phyloP scores from a whole-genome alignment of 1,284 basidiomycete species.

The Melampsora americana region DNA sequence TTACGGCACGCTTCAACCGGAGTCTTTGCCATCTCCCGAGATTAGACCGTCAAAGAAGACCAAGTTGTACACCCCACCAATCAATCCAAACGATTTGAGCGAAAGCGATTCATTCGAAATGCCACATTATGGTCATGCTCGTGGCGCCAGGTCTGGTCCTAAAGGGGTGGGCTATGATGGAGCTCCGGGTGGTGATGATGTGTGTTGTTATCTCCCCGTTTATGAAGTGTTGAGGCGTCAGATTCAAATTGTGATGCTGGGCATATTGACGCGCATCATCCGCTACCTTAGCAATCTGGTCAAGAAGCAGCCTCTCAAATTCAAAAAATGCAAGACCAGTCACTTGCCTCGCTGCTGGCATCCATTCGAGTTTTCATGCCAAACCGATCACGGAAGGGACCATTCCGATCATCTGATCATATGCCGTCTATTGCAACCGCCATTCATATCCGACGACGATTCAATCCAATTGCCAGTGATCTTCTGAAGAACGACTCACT shows the following conservation, averaged over 20 bases:
- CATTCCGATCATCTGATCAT: constrained; percentile 1
- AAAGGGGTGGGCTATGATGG: constrained; percentile 10
- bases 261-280: neutral
- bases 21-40: neutral
- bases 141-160: neutral
- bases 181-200: neutral
- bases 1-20: neutral
- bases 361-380: constrained; percentile 3
- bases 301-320: constrained; percentile 4
- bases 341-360: neutral
- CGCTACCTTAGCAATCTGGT: constrained; percentile 11
- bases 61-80: neutral
- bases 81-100: neutral
- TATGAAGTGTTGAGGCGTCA: neutral
- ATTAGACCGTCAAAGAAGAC: neutral
- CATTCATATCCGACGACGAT: constrained; percentile 79
- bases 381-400: neutral
- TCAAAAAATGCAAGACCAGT: constrained; percentile 9
- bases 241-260: neutral
- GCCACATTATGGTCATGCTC: neutral
- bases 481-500: constrained; percentile 84
- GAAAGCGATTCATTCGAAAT: neutral
- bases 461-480: constrained; percentile 76
- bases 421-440: constrained; percentile 56
- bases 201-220: neutral